Percentiles rank a stretch among this genome's conserved stretches.
Conservation (phyloP, 345 rosid species). For the Eucalyptus camaldulensis region DNA sequence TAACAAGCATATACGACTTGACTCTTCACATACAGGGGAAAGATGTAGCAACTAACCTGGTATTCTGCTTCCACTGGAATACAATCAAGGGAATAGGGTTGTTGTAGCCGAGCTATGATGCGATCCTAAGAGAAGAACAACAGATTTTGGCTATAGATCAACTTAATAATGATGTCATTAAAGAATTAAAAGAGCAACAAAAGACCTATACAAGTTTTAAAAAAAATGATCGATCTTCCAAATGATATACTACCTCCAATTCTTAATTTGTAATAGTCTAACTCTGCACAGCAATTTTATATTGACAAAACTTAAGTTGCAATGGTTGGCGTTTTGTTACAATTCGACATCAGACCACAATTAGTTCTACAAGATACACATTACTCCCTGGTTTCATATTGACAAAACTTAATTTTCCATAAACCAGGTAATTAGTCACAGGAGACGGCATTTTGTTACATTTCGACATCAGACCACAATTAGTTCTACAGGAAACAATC, state of each 20-base stretch:
- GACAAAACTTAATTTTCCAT: not conserved
- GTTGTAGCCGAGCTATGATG: slow-evolving; percentile 96
- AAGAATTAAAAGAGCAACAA: not conserved
- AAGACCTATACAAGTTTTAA: not conserved
- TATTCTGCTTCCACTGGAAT: slow-evolving; percentile 99
- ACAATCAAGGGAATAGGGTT: slow-evolving; percentile 95
- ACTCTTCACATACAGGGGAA: not conserved
- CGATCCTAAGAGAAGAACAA: slow-evolving; percentile 42
- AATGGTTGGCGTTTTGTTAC: not conserved
- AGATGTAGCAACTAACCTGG: slow-evolving; percentile 41
- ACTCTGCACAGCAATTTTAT: not conserved
- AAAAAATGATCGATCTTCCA: not conserved
- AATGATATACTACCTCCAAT: not conserved
- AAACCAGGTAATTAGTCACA: not conserved
- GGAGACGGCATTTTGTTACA: not conserved
- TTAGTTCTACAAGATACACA: not conserved
- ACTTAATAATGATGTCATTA: not conserved
- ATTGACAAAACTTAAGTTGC: not conserved
- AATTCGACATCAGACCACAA: not conserved
- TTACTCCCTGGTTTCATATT: not conserved
- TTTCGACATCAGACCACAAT: not conserved
- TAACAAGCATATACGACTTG: not conserved
- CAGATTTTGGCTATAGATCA: not conserved
- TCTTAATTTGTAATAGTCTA: not conserved
- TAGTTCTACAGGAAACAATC: not conserved